Evolutionary conservation across 2,329 filamentous ascomycete species (phyloP), one percentile per base, ranked within the genome.

Genomic region (Aspergillus novoparasiticus): DNA sequence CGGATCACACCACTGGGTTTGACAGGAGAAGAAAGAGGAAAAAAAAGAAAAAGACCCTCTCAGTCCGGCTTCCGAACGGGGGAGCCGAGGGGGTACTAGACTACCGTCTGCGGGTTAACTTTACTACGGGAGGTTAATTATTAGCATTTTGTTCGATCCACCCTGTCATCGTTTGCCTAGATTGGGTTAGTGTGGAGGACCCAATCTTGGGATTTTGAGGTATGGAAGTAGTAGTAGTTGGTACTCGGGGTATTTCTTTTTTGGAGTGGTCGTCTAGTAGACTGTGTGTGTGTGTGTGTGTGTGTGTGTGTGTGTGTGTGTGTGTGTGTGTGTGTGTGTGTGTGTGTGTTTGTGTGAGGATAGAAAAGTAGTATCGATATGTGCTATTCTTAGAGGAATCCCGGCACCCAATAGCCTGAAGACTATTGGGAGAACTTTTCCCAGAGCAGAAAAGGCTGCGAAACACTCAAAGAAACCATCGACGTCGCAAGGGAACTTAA

Each of bases 1-100:
- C 63, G 65, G 65, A 65, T 66, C 65, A 66, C 65, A 66, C 65
- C 65, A 66, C 65, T 63, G 60, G 64, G 21, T 6, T 58, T 41
- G 57, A 23, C 11, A 16, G 23, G 23, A 26, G 23, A 48, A 12
- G 21, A 16, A 48, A 39, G 36, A 39, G 19, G 21, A 11, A 19
- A 39, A 26, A 26, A 10, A 26, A 26, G 12, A 39, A 19, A 21
- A 12, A 36, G 51, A 23, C 63, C 60, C 63, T 66, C 58, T 56
- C 58, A 54, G 41, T 55, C 65, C 65, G 63, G 60, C 58, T 61
- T 60, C 65, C 63, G 65, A 51, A 45, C 63, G 63, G 65, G 34
- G 60, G 55, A 50, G 56, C 51, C 32, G 57, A 50, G 59, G 54
- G 45, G 50, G 30, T 34, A 34, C 32, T 34, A 34, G 32, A 55